Percentiles rank a stretch among this genome's conserved stretches.
Conservation (phyloP, 768 basidiomycete species). For the Suillus paluster region DNA sequence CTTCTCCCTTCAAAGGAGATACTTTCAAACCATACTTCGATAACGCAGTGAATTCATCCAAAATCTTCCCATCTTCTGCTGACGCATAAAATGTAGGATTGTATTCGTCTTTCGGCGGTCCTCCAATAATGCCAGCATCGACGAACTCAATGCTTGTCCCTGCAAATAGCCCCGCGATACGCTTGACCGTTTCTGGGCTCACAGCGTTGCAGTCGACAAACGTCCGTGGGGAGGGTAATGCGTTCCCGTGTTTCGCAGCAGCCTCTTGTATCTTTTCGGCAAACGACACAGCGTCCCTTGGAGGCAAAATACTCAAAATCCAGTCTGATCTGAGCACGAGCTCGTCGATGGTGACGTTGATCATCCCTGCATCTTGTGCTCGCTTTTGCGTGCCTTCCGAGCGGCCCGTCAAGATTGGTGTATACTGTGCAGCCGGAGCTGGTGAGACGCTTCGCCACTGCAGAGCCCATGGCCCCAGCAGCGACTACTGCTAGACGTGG, state of each 20-base stretch:
- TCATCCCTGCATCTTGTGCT: constrained; percentile 56
- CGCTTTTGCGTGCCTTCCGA: constrained; percentile 54
- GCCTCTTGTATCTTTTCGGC: constrained; percentile 36
- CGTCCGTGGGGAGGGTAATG: constrained; percentile 25
- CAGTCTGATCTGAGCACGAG: constrained; percentile 44
- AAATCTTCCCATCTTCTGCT: constrained; percentile 35
- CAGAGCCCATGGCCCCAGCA: constrained; percentile 65
- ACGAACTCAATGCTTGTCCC: constrained; percentile 47
- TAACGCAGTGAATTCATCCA: constrained; percentile 46
- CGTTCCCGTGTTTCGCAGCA: not conserved
- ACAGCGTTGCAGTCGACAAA: constrained; percentile 67
- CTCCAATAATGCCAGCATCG: constrained; percentile 62
- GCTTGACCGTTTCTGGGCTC: constrained; percentile 52
- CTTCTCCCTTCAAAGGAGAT: constrained; percentile 49
- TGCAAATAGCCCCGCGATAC: constrained; percentile 50
- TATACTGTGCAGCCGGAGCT: constrained; percentile 55
- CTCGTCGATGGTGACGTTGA: constrained; percentile 41
- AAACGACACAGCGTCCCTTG: constrained; percentile 52
- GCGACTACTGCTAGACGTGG: constrained; percentile 53
- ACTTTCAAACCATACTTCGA: constrained; percentile 50
- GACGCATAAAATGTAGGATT: constrained; percentile 63
- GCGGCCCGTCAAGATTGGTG: constrained; percentile 57
- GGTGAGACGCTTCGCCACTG: constrained; percentile 52
- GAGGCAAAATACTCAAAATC: constrained; percentile 63
- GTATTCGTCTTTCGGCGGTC: constrained; percentile 51